Evolutionary conservation across 257 asterid genomes (phyloP).

Genomic region (Mitragyna speciosa): DNA sequence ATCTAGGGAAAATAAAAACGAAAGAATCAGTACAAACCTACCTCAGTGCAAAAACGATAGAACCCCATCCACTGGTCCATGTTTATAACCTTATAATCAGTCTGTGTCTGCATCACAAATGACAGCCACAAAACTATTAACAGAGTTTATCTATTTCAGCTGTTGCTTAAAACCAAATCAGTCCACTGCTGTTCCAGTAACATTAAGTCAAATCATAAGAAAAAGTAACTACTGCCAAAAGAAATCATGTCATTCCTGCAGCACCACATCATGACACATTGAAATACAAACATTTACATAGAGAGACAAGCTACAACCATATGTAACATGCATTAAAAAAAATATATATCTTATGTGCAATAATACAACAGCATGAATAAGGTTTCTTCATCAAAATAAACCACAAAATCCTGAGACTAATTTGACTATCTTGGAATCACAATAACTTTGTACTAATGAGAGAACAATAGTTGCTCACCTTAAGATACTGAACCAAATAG

Average conservation of each 20-base stretch:
- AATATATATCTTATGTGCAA: not conserved
- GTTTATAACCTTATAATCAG: slow-evolving; percentile 77
- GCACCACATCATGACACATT: not conserved
- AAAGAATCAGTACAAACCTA: slow-evolving; percentile 19
- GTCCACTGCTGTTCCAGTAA: not conserved
- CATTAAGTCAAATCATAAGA: not conserved
- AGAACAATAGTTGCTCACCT: slow-evolving; percentile 40
- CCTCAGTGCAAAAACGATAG: slow-evolving; percentile 84
- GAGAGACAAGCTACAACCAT: slow-evolving; percentile 1
- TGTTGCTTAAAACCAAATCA: not conserved
- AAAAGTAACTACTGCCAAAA: not conserved
- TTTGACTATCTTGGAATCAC: not conserved
- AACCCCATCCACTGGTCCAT: slow-evolving; percentile 96
- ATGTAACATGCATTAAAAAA: not conserved
- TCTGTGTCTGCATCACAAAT: slow-evolving; percentile 55
- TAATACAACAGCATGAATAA: not conserved
- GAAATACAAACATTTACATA: not conserved
- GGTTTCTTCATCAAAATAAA: not conserved
- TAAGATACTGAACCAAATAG: slow-evolving; percentile 52
- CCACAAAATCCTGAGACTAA: not conserved
- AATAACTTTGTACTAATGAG: not conserved
- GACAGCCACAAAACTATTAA: not conserved
- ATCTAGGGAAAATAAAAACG: not conserved
- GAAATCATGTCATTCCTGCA: not conserved
- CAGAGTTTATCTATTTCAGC: not conserved